Evolutionary conservation across 306 rosid species (phyloP), one percentile per base, ranked within the genome.

Genomic region (Castanea sativa): DNA sequence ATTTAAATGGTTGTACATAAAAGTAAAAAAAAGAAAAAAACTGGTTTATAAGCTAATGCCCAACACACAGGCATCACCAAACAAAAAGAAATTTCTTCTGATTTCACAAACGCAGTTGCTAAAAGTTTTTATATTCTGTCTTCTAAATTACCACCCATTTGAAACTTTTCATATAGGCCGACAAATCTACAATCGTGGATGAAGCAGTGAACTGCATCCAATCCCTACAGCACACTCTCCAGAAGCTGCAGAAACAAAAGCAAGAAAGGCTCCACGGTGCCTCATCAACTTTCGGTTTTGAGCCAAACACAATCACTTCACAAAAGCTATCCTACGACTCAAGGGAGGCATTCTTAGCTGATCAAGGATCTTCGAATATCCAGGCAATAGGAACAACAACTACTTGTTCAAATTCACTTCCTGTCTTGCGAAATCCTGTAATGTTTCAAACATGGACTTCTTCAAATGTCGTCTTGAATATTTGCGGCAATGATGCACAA

Each of bases 161-260:
- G 71, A 71, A 51, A 4, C 53, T 12, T 56, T 3, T 3, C 10
- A 0, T 33, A 8, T 53, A 94, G 98, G 89, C 86, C 0, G 92
- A 89, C 86, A 91, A 90, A 67, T 85, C 90, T 43, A 83, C 84
- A 29, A 81, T 94, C n/a, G 89, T 95, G n/a, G 97, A 90, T 51
- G 97, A 89, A 81, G 91, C 97, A 14, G 87, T 87, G 80, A 90
- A 56, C 16, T 78, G 83, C 86, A 90, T 92, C 8, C 73, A 80
- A 79, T 25, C 21, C 76, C 85, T 91, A 2, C 53, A 91, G 59
- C 19, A 80, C 8, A 84, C 81, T 25, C 79, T 86, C 3, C 74
- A 88, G n/a, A 67, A 81, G 68, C 84, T 92, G 1, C 81, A 91
- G 25, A 90, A 85, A 32, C 85, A 73, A 32, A 95, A 90, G 64